A percentile compares a stretch with the other conserved stretches of the same genome.
These are phyloP conservation scores for Hymenoscyphus occultus DNA, from an alignment of 2,329 filamentous ascomycete species.

Conservation along the genomic window DNA sequence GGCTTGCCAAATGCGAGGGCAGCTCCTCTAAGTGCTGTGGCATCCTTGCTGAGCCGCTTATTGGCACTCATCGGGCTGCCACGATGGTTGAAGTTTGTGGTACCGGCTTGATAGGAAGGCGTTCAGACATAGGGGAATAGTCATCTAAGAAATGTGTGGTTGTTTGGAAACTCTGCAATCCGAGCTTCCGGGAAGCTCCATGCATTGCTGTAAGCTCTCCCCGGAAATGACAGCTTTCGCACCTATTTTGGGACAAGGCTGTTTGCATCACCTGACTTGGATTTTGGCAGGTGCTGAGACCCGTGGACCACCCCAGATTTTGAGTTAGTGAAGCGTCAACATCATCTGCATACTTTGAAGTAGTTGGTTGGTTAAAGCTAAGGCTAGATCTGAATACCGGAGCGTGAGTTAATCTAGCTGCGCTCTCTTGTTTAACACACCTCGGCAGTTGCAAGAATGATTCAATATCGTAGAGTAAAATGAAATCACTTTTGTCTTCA, in stretches of 20 bases:
- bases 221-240: not conserved
- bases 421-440: too few relatives aligned
- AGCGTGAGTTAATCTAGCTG: too few relatives aligned
- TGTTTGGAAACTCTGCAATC: not conserved
- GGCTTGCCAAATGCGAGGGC: slow-evolving; percentile 47
- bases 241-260: not conserved
- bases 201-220: not conserved
- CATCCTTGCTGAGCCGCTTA: slow-evolving; percentile 18
- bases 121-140: not conserved
- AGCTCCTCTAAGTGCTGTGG: slow-evolving; percentile 44
- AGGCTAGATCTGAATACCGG: too few relatives aligned
- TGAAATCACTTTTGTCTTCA: too few relatives aligned
- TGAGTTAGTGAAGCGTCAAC: not conserved
- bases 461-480: too few relatives aligned
- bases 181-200: slow-evolving; percentile 4
- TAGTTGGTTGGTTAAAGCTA: too few relatives aligned
- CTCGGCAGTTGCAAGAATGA: too few relatives aligned
- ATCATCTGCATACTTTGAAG: too few relatives aligned
- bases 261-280: not conserved
- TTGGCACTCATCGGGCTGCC: slow-evolving; percentile 14
- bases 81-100: slow-evolving; percentile 23
- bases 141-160: slow-evolving; percentile 4
- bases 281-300: not conserved
- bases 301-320: not conserved
- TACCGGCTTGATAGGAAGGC: slow-evolving; percentile 17